phyloP scores from a whole-genome alignment of 768 basidiomycete species.

The Psilocybe subaeruginosa region DNA sequence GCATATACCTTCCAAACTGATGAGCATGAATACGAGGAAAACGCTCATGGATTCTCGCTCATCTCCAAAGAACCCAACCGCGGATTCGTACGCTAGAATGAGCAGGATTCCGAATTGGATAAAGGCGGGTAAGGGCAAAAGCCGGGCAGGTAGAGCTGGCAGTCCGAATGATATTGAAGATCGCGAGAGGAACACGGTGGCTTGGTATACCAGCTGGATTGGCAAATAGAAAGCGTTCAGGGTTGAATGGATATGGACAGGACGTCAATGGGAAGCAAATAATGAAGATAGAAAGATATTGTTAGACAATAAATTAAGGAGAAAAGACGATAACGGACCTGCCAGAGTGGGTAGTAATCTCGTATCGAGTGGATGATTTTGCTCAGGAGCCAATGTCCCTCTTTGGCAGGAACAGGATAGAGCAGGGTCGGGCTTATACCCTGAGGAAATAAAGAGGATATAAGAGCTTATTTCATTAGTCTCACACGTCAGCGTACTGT shows the following conservation, averaged over 20 bases:
- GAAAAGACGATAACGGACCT: slow-evolving; percentile 46
- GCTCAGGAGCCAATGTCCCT: slow-evolving; percentile 63
- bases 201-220: slow-evolving; percentile 77
- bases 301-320: background rate
- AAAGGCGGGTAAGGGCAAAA: slow-evolving; percentile 78
- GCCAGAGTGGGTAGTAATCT: slow-evolving; percentile 97
- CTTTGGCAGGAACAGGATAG: slow-evolving; percentile 77
- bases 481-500: background rate
- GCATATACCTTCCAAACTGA: slow-evolving; percentile 89
- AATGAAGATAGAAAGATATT: too few relatives aligned
- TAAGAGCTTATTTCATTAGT: background rate
- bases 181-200: slow-evolving; percentile 91
- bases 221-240: background rate
- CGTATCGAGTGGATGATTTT: slow-evolving; percentile 81
- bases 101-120: slow-evolving; percentile 71
- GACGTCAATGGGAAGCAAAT: too few relatives aligned
- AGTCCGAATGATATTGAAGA: slow-evolving; percentile 87
- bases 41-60: slow-evolving; percentile 49
- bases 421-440: slow-evolving; percentile 90
- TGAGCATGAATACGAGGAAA: slow-evolving; percentile 69
- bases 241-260: too few relatives aligned
- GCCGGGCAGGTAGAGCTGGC: slow-evolving; percentile 69
- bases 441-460: slow-evolving; percentile 33
- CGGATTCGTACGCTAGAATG: slow-evolving; percentile 66
- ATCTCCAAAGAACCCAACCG: slow-evolving; percentile 59